A percentile compares a stretch with the other conserved stretches of the same genome.
Evolutionary conservation across 2,329 filamentous ascomycete species (phyloP).

Genomic region (Exophiala viscosa): DNA sequence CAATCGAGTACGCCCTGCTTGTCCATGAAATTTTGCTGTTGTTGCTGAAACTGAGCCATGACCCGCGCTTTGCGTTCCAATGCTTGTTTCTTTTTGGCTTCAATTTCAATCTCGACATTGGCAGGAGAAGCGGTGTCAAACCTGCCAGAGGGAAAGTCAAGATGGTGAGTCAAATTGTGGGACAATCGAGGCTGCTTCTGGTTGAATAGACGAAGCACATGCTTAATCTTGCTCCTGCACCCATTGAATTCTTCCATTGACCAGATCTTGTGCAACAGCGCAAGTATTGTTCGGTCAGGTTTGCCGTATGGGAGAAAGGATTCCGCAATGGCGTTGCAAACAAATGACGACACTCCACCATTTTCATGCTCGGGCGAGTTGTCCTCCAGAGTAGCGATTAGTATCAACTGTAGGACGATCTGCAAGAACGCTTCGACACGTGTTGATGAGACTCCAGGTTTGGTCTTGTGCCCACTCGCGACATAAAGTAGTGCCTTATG

Average conservation of each 20-base stretch:
- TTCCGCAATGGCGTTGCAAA: conserved; percentile 63
- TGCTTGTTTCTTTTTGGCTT: conserved; percentile 85
- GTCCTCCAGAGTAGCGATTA: conserved; percentile 85
- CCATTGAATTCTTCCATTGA: conserved; percentile 72
- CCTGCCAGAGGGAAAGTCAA: conserved; percentile 66
- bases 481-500: conserved; percentile 85
- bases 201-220: conserved; percentile 80
- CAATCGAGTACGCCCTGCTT: conserved; percentile 85
- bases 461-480: conserved; percentile 63
- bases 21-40: conserved; percentile 91
- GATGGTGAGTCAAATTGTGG: conserved; percentile 58
- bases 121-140: conserved; percentile 82
- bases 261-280: conserved; percentile 51
- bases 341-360: conserved; percentile 61
- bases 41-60: conserved; percentile 97
- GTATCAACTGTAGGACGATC: conserved; percentile 79
- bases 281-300: conserved; percentile 49
- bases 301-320: conserved; percentile 23
- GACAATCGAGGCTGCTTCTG: conserved; percentile 75
- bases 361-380: conserved; percentile 51
- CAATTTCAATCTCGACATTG: conserved; percentile 56
- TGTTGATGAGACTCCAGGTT: conserved; percentile 72
- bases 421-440: conserved; percentile 89
- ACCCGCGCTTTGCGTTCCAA: conserved; percentile 85
- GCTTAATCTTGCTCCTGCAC: conserved; percentile 76